Conservation (phyloP, 495 filamentous ascomycete genomes). For the Talaromyces proteolyticus region DNA sequence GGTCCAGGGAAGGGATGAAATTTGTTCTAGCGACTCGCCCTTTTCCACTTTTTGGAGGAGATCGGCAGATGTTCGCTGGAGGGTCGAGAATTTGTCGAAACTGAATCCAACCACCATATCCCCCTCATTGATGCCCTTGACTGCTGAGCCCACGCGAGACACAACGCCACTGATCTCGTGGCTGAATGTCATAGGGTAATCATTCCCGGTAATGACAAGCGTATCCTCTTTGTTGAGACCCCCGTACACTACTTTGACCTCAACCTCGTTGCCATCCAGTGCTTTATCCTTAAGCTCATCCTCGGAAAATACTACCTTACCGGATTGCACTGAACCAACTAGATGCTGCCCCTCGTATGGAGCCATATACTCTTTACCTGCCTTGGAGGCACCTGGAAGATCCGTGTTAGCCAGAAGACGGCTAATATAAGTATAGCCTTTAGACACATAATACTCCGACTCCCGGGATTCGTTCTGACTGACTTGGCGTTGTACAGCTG, state of each 20-base stretch:
- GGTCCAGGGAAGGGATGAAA: conserved; percentile 8
- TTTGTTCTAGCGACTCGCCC: conserved; percentile 41
- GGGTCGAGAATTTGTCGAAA: conserved; percentile 29
- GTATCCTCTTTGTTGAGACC: conserved; percentile 40
- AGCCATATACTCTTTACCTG: conserved; percentile 18
- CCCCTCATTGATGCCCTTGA: conserved; percentile 27
- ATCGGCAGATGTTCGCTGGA: conserved; percentile 18
- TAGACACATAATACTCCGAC: background rate
- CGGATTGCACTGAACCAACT: conserved; percentile 13
- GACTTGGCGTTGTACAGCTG: background rate
- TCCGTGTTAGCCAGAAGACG: conserved; percentile 1
- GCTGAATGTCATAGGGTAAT: conserved; percentile 24
- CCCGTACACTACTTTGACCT: conserved; percentile 19
- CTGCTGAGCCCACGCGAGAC: conserved; percentile 19
- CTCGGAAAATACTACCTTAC: conserved; percentile 29
- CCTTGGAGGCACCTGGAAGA: conserved; percentile 15
- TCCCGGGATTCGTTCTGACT: background rate
- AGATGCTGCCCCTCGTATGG: conserved; percentile 14
- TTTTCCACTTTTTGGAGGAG: conserved; percentile 15
- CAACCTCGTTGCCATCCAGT: conserved; percentile 19
- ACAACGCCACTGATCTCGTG: conserved; percentile 40
- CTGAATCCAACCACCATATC: conserved; percentile 36
- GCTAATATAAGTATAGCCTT: background rate
- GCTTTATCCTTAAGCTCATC: conserved; percentile 9
- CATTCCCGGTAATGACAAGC: conserved; percentile 25